These are phyloP conservation scores for Colletotrichum godetiae DNA, from an alignment of 2,329 filamentous ascomycete genomes.

Conservation along the genomic window DNA sequence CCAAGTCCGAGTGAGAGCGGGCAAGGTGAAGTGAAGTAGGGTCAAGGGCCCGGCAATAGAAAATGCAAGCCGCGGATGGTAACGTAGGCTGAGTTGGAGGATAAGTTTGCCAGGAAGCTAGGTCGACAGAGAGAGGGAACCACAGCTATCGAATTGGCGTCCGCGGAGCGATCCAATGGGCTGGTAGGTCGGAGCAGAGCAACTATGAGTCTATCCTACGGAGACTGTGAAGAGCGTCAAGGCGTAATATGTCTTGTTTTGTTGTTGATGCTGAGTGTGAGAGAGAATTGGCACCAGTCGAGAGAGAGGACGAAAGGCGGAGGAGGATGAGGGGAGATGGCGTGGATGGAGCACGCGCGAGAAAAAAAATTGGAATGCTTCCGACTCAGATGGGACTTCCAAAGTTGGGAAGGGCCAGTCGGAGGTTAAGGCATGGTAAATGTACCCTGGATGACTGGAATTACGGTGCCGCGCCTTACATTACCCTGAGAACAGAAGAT, in stretches of 20 bases:
- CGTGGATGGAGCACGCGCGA: constrained; percentile 24
- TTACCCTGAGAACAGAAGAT: constrained; percentile 18
- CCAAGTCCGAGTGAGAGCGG: constrained; percentile 5
- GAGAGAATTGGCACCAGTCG: constrained; percentile 10
- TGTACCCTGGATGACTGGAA: constrained; percentile 2
- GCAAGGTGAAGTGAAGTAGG: background rate
- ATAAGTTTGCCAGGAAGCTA: constrained; percentile 13
- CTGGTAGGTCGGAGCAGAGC: background rate
- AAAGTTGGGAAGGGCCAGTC: constrained; percentile 8
- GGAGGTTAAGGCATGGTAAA: constrained; percentile 1
- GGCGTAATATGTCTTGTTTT: background rate
- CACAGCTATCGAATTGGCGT: constrained; percentile 16
- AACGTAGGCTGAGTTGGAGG: constrained; percentile 1
- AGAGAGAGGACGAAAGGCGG: constrained; percentile 5
- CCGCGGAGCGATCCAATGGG: background rate
- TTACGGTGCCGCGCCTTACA: constrained; percentile 6
- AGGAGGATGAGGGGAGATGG: constrained; percentile 9
- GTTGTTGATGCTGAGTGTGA: background rate
- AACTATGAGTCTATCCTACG: too few relatives aligned
- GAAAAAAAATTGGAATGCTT: constrained; percentile 23
- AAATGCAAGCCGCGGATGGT: background rate
- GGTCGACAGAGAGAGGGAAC: background rate
- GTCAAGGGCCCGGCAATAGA: background rate
- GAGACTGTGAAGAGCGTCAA: background rate
- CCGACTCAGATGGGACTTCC: constrained; percentile 20